phyloP scores from a whole-genome alignment of 192 early-diverging fungal genomes.

The Geranomyces michiganensis region DNA sequence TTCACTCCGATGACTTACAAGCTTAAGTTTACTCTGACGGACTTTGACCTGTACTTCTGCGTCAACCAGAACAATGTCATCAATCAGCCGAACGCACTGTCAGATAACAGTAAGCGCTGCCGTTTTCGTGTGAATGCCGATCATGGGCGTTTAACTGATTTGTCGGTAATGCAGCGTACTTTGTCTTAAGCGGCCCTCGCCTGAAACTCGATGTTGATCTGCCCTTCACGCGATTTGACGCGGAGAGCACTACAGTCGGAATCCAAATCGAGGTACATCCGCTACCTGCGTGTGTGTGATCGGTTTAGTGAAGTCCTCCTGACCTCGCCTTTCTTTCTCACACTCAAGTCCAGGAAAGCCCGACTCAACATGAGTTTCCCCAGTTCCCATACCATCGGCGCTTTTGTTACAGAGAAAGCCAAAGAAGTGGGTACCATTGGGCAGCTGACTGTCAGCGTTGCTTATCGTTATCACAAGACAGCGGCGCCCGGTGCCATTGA shows the following conservation, averaged over 20 bases:
- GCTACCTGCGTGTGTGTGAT: not conserved
- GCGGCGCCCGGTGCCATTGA: slow-evolving; percentile 27
- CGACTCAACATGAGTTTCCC: slow-evolving; percentile 57
- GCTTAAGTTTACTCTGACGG: slow-evolving; percentile 51
- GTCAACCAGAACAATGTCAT: slow-evolving; percentile 81
- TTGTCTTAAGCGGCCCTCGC: slow-evolving; percentile 44
- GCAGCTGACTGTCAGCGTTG: slow-evolving; percentile 28
- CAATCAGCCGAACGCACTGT: slow-evolving; percentile 65
- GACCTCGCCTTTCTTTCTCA: not conserved
- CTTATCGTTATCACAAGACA: slow-evolving; percentile 34
- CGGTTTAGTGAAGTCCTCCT: not conserved
- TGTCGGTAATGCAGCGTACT: slow-evolving; percentile 16
- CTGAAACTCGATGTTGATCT: slow-evolving; percentile 45
- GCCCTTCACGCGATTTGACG: slow-evolving; percentile 62
- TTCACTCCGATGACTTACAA: slow-evolving; percentile 74
- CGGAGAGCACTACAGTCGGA: slow-evolving; percentile 52
- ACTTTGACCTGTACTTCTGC: slow-evolving; percentile 62
- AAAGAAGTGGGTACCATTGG: slow-evolving; percentile 49
- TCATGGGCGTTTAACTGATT: not conserved
- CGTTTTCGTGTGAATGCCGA: not conserved
- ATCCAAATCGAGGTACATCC: slow-evolving; percentile 57
- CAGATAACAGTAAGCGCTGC: slow-evolving; percentile 70
- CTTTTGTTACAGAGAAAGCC: slow-evolving; percentile 58
- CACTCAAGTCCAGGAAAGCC: slow-evolving; percentile 52
- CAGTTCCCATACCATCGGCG: slow-evolving; percentile 64